These are phyloP conservation scores for Penicillium sp. DNA, from an alignment of 2,329 filamentous ascomycete species.

Conservation along the genomic window DNA sequence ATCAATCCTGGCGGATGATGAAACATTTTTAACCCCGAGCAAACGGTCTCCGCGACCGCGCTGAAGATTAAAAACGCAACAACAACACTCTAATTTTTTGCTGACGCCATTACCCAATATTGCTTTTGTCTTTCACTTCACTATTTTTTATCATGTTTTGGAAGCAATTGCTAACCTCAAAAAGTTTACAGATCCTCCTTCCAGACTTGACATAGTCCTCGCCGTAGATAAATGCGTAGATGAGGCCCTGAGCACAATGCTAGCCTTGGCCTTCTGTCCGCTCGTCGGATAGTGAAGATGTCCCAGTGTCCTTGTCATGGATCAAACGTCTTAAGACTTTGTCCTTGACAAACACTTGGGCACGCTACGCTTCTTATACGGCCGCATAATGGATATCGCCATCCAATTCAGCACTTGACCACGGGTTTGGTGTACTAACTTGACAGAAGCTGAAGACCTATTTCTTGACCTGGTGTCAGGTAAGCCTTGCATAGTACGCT, in stretches of 20 bases:
- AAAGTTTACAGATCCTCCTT: slow-evolving; percentile 13
- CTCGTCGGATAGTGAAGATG: background rate
- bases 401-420: background rate
- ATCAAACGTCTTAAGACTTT: background rate
- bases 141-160: slow-evolving; percentile 1
- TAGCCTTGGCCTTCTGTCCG: background rate
- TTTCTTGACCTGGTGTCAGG: background rate
- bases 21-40: slow-evolving; percentile 68
- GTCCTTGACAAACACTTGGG: background rate
- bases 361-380: background rate
- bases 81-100: slow-evolving; percentile 74
- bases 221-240: background rate
- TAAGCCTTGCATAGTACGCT: background rate
- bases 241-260: background rate
- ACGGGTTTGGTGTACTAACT: background rate
- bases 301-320: background rate
- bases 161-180: slow-evolving; percentile 25
- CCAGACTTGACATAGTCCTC: background rate
- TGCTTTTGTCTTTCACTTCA: slow-evolving; percentile 6
- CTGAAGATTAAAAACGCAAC: slow-evolving; percentile 63
- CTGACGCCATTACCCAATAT: slow-evolving; percentile 49
- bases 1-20: slow-evolving; percentile 54
- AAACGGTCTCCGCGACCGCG: slow-evolving; percentile 36
- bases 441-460: background rate
- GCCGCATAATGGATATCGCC: background rate